phyloP scores from a whole-genome alignment of 352 stramenopile genomes.

The Globisporangium barbulae region DNA sequence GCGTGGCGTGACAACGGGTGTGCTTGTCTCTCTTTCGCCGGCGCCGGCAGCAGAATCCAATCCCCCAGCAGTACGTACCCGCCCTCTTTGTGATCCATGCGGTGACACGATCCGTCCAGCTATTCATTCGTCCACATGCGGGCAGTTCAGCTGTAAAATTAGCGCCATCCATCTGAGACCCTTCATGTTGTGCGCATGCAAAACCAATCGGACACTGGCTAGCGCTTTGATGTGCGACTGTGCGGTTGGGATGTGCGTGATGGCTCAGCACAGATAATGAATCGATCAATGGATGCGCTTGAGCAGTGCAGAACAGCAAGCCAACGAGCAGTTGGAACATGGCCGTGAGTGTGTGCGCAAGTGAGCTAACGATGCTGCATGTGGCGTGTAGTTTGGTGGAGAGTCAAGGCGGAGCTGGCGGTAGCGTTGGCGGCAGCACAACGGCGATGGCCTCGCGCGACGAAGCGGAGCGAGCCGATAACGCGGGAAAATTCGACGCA shows the following conservation, averaged over 20 bases:
- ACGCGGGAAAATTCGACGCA: slow-evolving; percentile 15
- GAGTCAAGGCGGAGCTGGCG: slow-evolving; percentile 2
- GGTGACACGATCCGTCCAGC: not conserved
- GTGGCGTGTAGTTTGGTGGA: slow-evolving; percentile 36
- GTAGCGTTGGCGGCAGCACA: too few species aligned
- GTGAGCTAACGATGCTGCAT: slow-evolving; percentile 29
- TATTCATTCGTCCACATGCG: slow-evolving; percentile 1
- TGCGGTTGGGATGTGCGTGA: not conserved
- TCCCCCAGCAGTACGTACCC: slow-evolving; percentile 14
- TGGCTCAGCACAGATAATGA: not conserved
- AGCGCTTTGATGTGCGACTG: not conserved
- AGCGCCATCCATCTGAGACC: not conserved
- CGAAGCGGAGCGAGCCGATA: not conserved
- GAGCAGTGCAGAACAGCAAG: not conserved
- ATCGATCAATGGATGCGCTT: not conserved
- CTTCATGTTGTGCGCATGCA: not conserved
- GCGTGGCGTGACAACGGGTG: too few species aligned
- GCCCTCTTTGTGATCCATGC: not conserved
- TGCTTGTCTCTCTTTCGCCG: not conserved
- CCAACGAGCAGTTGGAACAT: not conserved
- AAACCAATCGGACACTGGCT: slow-evolving; percentile 1
- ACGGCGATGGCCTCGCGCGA: not conserved
- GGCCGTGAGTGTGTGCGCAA: not conserved
- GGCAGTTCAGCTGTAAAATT: not conserved
- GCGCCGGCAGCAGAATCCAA: slow-evolving; percentile 3